These are phyloP conservation scores for Trebouxia sp. DNA, from an alignment of 139 green algal genomes.

Conservation along the genomic window DNA sequence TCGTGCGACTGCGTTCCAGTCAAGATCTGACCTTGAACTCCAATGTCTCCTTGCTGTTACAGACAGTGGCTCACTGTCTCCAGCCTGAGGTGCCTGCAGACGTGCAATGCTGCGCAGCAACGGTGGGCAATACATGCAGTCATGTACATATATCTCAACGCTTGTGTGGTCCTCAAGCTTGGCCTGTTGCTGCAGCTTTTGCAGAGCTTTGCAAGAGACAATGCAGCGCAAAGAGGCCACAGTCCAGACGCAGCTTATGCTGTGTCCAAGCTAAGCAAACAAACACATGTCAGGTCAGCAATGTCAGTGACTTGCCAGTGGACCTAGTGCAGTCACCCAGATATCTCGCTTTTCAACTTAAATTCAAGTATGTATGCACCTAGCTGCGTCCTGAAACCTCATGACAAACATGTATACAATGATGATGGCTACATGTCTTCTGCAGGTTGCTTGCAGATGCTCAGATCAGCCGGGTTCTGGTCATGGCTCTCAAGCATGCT, in stretches of 20 bases:
- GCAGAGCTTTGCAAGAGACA: neutral
- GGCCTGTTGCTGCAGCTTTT: neutral
- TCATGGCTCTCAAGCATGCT: neutral
- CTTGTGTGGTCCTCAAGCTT: neutral
- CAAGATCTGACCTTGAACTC: neutral
- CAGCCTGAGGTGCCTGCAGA: neutral
- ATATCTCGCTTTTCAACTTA: too few species aligned
- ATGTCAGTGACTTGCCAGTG: too few species aligned
- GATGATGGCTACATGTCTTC: neutral
- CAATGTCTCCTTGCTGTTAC: neutral
- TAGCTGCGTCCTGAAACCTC: too few species aligned
- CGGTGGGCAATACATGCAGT: neutral
- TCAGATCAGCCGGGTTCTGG: neutral
- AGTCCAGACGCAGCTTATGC: neutral
- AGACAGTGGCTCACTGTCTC: neutral
- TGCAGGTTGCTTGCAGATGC: slow-evolving; percentile 13
- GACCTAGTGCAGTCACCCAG: too few species aligned
- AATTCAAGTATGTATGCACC: too few species aligned
- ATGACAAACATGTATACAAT: too few species aligned
- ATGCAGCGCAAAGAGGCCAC: too few species aligned
- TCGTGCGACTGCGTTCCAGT: neutral
- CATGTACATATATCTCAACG: neutral
- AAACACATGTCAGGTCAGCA: slow-evolving; percentile 19
- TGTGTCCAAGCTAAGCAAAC: neutral
- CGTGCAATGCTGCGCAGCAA: neutral